Conservation (phyloP, 306 rosid species). For the Argentina anserina region DNA sequence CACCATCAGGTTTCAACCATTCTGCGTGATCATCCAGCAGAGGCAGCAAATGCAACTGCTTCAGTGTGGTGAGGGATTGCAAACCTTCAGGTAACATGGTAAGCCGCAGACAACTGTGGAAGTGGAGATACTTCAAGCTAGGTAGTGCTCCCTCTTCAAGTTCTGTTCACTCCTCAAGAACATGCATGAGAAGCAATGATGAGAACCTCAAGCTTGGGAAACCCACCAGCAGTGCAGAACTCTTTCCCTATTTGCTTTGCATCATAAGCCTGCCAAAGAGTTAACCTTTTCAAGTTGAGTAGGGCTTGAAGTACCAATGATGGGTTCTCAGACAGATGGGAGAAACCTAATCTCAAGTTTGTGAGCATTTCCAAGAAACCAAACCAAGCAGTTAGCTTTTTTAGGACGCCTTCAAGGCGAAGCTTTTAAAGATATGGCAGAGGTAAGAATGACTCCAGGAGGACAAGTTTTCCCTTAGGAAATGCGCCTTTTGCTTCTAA, state of each 20-base stretch:
- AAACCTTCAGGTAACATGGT: slow-evolving; percentile 15
- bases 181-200: slow-evolving; percentile 22
- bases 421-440: slow-evolving; percentile 23
- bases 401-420: slow-evolving; percentile 6
- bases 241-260: slow-evolving; percentile 16
- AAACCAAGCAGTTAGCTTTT: slow-evolving; percentile 19
- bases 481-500: background rate
- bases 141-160: slow-evolving; percentile 29
- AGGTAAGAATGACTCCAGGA: slow-evolving; percentile 23
- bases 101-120: slow-evolving; percentile 14
- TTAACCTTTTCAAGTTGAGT: slow-evolving; percentile 22
- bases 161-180: slow-evolving; percentile 26
- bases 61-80: slow-evolving; percentile 18
- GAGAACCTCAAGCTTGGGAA: slow-evolving; percentile 25
- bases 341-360: slow-evolving; percentile 17
- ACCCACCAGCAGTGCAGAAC: slow-evolving; percentile 21
- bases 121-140: slow-evolving; percentile 18
- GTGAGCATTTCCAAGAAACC: slow-evolving; percentile 24
- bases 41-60: slow-evolving; percentile 12
- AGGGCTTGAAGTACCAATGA: slow-evolving; percentile 22
- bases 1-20: slow-evolving; percentile 24
- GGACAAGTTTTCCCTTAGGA: slow-evolving; percentile 3
- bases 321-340: slow-evolving; percentile 18
- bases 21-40: slow-evolving; percentile 22
- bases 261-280: slow-evolving; percentile 25